Percentiles rank a stretch among this genome's conserved stretches.
Evolutionary conservation across 2,329 filamentous ascomycete species (phyloP).

Genomic region (Fusarium tuaranense): DNA sequence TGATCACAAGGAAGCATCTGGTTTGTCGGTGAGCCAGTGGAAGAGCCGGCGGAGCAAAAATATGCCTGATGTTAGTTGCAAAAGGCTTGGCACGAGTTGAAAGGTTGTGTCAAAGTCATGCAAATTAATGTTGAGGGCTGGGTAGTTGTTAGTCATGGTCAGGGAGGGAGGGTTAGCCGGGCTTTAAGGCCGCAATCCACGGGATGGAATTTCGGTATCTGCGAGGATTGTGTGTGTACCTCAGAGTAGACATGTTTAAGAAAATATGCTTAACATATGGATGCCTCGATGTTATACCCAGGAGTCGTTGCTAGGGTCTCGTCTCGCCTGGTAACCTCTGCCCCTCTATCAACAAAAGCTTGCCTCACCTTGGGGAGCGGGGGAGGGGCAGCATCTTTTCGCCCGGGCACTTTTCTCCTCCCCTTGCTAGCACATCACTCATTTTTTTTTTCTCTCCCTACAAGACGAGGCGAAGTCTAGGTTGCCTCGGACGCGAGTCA

Average conservation of each 20-base stretch:
- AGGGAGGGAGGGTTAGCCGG: conserved; percentile 17
- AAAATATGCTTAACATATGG: neutral
- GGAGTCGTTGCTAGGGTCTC: neutral
- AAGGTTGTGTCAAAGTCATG: conserved; percentile 45
- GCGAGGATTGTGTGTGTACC: neutral
- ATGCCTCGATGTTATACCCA: neutral
- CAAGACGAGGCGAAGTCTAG: neutral
- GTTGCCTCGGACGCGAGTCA: conserved; percentile 11
- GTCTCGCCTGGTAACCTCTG: neutral
- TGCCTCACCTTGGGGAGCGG: conserved; percentile 15
- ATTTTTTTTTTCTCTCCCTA: neutral
- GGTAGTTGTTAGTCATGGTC: conserved; percentile 39
- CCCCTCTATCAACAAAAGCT: neutral
- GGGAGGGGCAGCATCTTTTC: conserved; percentile 30
- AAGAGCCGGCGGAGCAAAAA: conserved; percentile 17
- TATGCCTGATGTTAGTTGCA: conserved; percentile 33
- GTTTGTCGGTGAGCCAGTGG: conserved; percentile 31
- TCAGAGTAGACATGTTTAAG: neutral
- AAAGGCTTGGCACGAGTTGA: conserved; percentile 32
- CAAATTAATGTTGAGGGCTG: conserved; percentile 30
- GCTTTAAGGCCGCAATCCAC: conserved; percentile 4
- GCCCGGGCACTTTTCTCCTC: neutral
- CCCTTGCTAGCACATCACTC: neutral
- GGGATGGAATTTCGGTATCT: neutral
- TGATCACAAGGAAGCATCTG: neutral